Base-by-base conservation (phyloP, 352 stramenopile species). In the Globisporangium acanthophoron region DNA sequence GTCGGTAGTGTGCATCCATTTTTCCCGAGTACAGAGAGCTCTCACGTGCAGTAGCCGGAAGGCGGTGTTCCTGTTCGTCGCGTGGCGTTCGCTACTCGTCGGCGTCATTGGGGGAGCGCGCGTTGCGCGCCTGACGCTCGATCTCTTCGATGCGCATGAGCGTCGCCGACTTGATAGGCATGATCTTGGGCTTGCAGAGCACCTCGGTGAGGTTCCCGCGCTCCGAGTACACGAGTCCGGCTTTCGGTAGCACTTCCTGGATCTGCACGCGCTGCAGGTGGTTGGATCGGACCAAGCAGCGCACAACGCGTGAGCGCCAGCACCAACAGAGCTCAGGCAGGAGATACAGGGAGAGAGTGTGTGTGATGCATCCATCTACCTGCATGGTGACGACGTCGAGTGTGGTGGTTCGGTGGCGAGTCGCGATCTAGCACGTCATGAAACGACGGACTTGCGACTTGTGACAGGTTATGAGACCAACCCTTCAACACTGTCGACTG, bases 221-320 rank as follows among this genome's bases (percentile, higher is more conserved):
- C 62, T 96, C 87, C 33, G 88, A 96, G 69, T 92, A 94, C 51
- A 96, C 86, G 7, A 96, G 76, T n/a, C 88, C 88, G 8, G 80
- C 74, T 66, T 94, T 94, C 7, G 88, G 87, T 9, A 95, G 66
- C 48, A 94, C 85, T 52, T 96, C 85, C 49, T 93, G 74, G 57
- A 95, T 76, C 63, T 90, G 84, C 39, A 87, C 62, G 29, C 81
- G 76, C 82, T 95, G 55, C 33, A 44, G 37, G 18, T 47, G 5
- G 15, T 13, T 21, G 4, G n/a, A 52, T 37, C 24, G n/a, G 20
- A 51, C 9, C n/a, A n/a, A 50, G 41, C 41, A 47, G 41, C 41
- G 15, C 16, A 21, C 13, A 47, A 12, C 33, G 33, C 41, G 16
- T 47, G 18, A 54, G 27, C 3, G 7, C 7, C 45, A 61, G 11